Evolutionary conservation across 163 green algal genomes (phyloP), one percentile per base, ranked within the genome.

Genomic region (Prototheca wickerhamii): DNA sequence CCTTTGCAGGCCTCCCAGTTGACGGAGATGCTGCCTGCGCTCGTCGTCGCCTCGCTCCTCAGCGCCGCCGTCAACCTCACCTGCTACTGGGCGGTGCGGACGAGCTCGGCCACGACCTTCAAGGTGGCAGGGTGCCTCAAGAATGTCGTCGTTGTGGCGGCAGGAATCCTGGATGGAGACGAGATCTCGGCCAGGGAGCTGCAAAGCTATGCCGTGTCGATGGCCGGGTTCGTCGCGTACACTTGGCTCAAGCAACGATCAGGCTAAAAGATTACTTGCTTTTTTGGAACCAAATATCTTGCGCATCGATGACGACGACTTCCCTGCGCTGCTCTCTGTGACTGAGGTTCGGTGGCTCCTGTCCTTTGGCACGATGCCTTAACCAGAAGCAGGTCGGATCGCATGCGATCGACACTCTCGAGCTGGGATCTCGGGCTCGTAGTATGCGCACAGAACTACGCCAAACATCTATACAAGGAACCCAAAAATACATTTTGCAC

Each of bases 101-200:
- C 74, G 31, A 90, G 83, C 2, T 84, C 75, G 42, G 81, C 74
- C 26, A 70, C 91, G 28, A 91, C 83, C 2, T 92, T 95, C 80
- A 95, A 95, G 70, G 67, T 76, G 30, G 68, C 35, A 56, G 72
- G 72, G 10, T 75, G 72, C 52, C 33, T 78, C 4, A 74, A 74
- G 56, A 78, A 78, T 46, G 56, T 60, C 23, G 42, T 58, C 29
- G 61, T 78, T 23, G 69, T 78, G 30, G 63, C 63, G 54, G 61
- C 55, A 21, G 56, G 44, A 42, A 62, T 74, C 18, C 21, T 62
- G 20, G 30, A 51, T n/a, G 72, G 72, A 3, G 72, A 78, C 25
- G 51, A 53, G 3, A 31, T 78, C 25, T 69, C 66, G 20, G 10
- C 35, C 1, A 65, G 34, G 18, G 61, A 78, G 57, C 54, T 64